A percentile compares a stretch with the other conserved stretches of the same genome.
phyloP scores from a whole-genome alignment of 1,284 basidiomycete species.

The Microbotryum intermedium region DNA sequence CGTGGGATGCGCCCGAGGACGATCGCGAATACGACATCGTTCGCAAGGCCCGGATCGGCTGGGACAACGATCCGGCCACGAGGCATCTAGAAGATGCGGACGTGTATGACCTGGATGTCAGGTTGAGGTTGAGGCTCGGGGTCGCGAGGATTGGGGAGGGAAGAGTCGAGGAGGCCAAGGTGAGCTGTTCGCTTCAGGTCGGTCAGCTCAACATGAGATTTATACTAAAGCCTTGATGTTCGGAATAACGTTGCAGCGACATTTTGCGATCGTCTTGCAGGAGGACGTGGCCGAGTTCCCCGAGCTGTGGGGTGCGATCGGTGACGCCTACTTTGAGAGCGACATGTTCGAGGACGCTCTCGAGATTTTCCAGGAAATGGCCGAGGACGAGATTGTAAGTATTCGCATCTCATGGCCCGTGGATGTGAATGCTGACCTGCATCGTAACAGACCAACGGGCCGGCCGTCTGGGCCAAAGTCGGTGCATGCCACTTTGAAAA shows the following conservation, averaged over 20 bases:
- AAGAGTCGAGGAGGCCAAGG: slow-evolving; percentile 71
- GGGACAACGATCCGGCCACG: slow-evolving; percentile 33
- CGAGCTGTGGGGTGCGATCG: slow-evolving; percentile 69
- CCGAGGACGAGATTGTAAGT: slow-evolving; percentile 58
- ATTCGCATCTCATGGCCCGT: not conserved
- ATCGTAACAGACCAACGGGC: slow-evolving; percentile 27
- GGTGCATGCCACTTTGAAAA: slow-evolving; percentile 50
- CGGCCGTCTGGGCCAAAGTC: slow-evolving; percentile 31
- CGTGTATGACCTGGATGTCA: slow-evolving; percentile 62
- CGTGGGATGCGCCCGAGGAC: slow-evolving; percentile 75
- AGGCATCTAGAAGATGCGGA: slow-evolving; percentile 37
- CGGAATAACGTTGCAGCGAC: slow-evolving; percentile 48
- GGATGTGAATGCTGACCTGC: not conserved
- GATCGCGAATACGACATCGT: slow-evolving; percentile 75
- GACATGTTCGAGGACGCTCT: slow-evolving; percentile 64
- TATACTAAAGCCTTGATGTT: not conserved
- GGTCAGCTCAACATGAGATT: no score
- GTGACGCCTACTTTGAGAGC: slow-evolving; percentile 69
- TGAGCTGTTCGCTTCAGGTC: slow-evolving; percentile 39
- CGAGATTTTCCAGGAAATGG: slow-evolving; percentile 66
- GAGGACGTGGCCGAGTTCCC: slow-evolving; percentile 65
- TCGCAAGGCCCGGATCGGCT: slow-evolving; percentile 36
- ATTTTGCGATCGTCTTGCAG: slow-evolving; percentile 58
- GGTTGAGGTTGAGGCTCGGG: slow-evolving; percentile 76
- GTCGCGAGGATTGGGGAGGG: slow-evolving; percentile 74